Conservation (phyloP, 1,284 basidiomycete species). For the Boletus smithii region DNA sequence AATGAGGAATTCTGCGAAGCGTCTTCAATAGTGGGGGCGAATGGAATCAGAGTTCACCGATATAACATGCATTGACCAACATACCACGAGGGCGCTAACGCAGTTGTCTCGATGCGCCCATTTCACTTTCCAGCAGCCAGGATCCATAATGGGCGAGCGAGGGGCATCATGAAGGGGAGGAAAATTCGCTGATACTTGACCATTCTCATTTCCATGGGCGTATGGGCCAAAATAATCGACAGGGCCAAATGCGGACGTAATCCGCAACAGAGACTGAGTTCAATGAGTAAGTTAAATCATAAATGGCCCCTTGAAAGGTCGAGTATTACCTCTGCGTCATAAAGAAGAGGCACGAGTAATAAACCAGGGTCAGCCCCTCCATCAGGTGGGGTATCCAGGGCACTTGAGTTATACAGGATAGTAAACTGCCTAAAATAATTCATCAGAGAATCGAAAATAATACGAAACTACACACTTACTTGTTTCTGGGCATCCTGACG, state of each 20-base stretch:
- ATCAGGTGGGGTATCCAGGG: slow-evolving; percentile 33
- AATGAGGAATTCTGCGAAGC: slow-evolving; percentile 61
- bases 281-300: slow-evolving; percentile 6
- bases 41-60: slow-evolving; percentile 6
- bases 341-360: slow-evolving; percentile 54
- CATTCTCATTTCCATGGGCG: slow-evolving; percentile 17
- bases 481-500: slow-evolving; percentile 28
- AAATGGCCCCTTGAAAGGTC: background rate
- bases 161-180: slow-evolving; percentile 53
- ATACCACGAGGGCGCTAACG: slow-evolving; percentile 64
- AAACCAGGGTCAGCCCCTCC: slow-evolving; percentile 35
- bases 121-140: slow-evolving; percentile 67
- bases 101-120: slow-evolving; percentile 74
- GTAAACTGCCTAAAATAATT: slow-evolving; percentile 44
- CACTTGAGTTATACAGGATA: slow-evolving; percentile 57
- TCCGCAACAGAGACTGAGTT: slow-evolving; percentile 41
- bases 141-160: slow-evolving; percentile 54
- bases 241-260: slow-evolving; percentile 53
- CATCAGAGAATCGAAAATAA: slow-evolving; percentile 1
- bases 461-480: slow-evolving; percentile 16
- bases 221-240: slow-evolving; percentile 44
- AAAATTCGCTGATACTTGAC: slow-evolving; percentile 26
- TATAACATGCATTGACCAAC: slow-evolving; percentile 12
- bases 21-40: slow-evolving; percentile 41
- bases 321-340: slow-evolving; percentile 52